A percentile compares a stretch with the other conserved stretches of the same genome.
These are phyloP conservation scores for Calophaca sinica DNA, from an alignment of 306 rosid genomes.

Conservation along the genomic window DNA sequence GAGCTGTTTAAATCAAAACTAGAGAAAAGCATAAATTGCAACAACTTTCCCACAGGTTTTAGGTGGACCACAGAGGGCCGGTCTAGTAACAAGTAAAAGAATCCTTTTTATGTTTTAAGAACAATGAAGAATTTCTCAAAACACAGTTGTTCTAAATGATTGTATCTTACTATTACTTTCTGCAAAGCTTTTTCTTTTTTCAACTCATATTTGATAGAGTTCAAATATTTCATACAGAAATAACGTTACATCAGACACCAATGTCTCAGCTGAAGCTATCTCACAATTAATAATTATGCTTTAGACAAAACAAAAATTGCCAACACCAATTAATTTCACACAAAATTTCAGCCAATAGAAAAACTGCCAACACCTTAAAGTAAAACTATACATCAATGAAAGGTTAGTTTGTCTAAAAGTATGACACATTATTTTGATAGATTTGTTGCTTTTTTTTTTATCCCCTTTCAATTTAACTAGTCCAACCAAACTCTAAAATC, in stretches of 20 bases:
- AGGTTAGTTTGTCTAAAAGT: slow-evolving; percentile 11
- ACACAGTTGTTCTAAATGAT: not conserved
- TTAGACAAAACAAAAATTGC: not conserved
- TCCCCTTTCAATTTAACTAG: not conserved
- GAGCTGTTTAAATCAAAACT: slow-evolving; percentile 2
- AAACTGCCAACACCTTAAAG: not conserved
- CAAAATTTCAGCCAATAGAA: slow-evolving; percentile 29
- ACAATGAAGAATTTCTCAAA: not conserved
- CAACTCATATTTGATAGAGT: slow-evolving; percentile 10
- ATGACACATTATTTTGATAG: not conserved
- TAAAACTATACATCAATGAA: slow-evolving; percentile 14
- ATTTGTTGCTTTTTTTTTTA: not conserved
- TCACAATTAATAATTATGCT: not conserved
- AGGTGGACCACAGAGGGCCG: not conserved
- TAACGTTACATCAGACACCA: slow-evolving; percentile 8
- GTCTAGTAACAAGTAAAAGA: not conserved
- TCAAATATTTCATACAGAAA: not conserved
- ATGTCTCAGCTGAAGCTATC: slow-evolving; percentile 32
- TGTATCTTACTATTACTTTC: slow-evolving; percentile 13
- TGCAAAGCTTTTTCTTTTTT: not conserved
- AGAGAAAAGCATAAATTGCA: slow-evolving; percentile 16
- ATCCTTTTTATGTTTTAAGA: not conserved
- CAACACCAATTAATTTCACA: slow-evolving; percentile 6
- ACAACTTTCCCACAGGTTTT: slow-evolving; percentile 21
- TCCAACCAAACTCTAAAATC: not conserved